Base-by-base conservation (phyloP, 345 rosid species). In the Crucihimalaya himalaica region DNA sequence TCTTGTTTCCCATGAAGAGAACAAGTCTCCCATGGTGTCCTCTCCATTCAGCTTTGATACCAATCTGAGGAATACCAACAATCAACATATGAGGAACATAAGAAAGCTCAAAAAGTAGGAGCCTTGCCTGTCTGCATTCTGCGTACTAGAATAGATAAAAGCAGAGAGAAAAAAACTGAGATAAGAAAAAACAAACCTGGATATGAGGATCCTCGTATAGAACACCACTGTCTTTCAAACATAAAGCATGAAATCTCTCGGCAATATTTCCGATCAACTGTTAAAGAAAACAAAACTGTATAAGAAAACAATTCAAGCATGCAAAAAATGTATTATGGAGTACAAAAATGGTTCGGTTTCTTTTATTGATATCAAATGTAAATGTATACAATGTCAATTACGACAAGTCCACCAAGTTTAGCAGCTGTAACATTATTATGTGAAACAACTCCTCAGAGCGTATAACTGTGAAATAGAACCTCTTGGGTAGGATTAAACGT, bases 1-100 rank as follows among this genome's bases (percentile, higher is more conserved):
- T 96, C 81, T 96, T 96, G 88, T 96, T 96, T 77, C 99, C 99
- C 84, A 96, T 76, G 89, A 96, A 96, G 72, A 96, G 94, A 21
- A 90, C 87, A 74, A 96, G 89, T 64, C 95, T 93, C 43, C 98
- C 99, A 19, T 86, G 96, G 63, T 92, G 93, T 48, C 80, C 93
- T 72, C 89, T 83, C 99, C 98, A 92, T 62, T 96, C 99, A 63
- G 98, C 98, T 85, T 96, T 96, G 56, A 92, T 82, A 43, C 99
- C 99, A 70, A 96, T 88, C 99, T 96, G 84, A 56, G 50, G 16
- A 39, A 45, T 45, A 45, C 20, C 20, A 78, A 72, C 45, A 71
- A 50, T 79, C 61, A 54, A 70, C 46, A 61, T 50, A 40, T 31
- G 54, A 64, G 62, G n/a, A 55, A 40, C 55, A 21, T 37, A 37